Conservation (phyloP, 331 rosid genomes). For the Arachis monticola region DNA sequence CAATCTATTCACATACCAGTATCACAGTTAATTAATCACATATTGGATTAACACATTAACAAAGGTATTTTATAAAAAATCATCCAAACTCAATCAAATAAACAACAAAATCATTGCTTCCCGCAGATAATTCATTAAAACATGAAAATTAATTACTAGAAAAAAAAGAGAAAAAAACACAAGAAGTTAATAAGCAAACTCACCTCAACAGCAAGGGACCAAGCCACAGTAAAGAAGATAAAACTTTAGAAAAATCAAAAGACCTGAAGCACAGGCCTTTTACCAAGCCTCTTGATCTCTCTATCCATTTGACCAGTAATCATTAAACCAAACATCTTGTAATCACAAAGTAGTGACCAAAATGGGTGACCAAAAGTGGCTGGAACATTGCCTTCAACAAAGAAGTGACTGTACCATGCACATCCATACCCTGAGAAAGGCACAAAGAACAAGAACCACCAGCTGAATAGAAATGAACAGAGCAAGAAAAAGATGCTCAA, state of each 20-base stretch:
- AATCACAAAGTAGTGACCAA: slow-evolving; percentile 90
- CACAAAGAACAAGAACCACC: slow-evolving; percentile 84
- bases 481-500: slow-evolving; percentile 65
- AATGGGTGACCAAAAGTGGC: slow-evolving; percentile 90
- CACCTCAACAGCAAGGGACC: slow-evolving; percentile 35
- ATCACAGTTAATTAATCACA: background rate
- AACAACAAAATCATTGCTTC: background rate
- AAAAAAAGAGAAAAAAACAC: no score
- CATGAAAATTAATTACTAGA: background rate
- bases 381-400: slow-evolving; percentile 85
- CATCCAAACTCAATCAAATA: slow-evolving; percentile 29
- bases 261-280: slow-evolving; percentile 82
- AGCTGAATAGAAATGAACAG: slow-evolving; percentile 62
- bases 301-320: slow-evolving; percentile 92
- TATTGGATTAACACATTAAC: background rate
- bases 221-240: background rate
- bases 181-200: slow-evolving; percentile 25
- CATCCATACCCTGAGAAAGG: slow-evolving; percentile 85
- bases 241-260: slow-evolving; percentile 43
- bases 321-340: slow-evolving; percentile 93
- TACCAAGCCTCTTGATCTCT: slow-evolving; percentile 99
- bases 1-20: background rate
- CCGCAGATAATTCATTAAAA: background rate
- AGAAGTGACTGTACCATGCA: slow-evolving; percentile 99
- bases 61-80: slow-evolving; percentile 23